Evolutionary conservation across 2,329 filamentous ascomycete genomes (phyloP), one percentile per base, ranked within the genome.

Genomic region (Grosmannia penicillata): DNA sequence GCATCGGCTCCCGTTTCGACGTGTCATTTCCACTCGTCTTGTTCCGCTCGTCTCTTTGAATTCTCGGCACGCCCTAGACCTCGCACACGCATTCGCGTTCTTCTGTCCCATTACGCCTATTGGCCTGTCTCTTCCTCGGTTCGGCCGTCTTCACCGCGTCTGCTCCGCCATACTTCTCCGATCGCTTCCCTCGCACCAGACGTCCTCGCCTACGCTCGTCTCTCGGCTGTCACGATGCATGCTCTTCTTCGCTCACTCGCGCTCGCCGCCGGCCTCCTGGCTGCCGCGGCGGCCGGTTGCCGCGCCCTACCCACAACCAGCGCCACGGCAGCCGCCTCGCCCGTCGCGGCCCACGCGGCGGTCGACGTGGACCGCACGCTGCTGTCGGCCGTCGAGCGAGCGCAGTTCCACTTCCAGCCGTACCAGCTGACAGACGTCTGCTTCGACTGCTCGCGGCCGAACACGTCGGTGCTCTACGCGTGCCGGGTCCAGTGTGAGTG

Each of bases 391-490:
- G 18, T 13, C 19, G 8, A 15, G 3, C 27, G 15, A 1, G 33
- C 37, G 8, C 48, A 49, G 38, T 50, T 54, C 40, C 42, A 51
- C 42, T 54, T 51, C 36, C 19, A 24, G 14, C 48, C 49, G 0
- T 52, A 37, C 33, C 36, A 48, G 39, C 37, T 53, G 38, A 48
- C 46, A 6, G 38, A 51, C 15, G 33, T 49, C 32, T 38, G 43
- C 33, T 33, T 52, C 17, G 38, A 47, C 29, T 53, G 51, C 43
- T 18, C 41, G 2, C 46, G 43, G 3, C 32, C 39, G 5, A 42
- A 44, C 22, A 5, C 35, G 3, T 38, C 36, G 4, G 35, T 18
- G 1, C 24, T 45, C 17, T 53, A 49, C 39, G 24, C 35, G 2
- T 53, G 51, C 44, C 39, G 30, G 0, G 26, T 52, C 9, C 40